Base-by-base conservation (phyloP, 169 alveolate genomes). In the Condylostoma magnum region DNA sequence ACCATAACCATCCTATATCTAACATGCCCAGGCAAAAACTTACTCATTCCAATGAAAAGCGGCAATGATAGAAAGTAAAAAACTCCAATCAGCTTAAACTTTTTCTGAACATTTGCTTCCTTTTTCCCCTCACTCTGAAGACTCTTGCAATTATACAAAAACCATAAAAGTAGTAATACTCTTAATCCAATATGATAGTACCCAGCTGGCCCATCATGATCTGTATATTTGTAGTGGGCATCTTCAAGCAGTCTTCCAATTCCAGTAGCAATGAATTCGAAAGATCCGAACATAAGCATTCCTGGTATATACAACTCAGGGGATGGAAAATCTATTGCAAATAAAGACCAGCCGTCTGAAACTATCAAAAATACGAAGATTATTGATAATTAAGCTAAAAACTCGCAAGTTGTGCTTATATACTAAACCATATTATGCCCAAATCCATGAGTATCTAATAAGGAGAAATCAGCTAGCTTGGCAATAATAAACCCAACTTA, bases 321-420 rank as follows among this genome's bases (percentile, higher is more conserved):
- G 1, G 56, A 36, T 15, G 71, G 71, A 3, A 60, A 60, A 18
- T 60, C 58, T 27, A n/a, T 33, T 22, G 10, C 36, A n/a, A 31
- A n/a, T 38, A 60, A 38, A 60, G 46, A 38, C 71, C 71, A 60
- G 22, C 71, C 71, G 12, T 60, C 46, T 38, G 71, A 52, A 15
- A 60, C 25, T 27, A 60, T 2, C 36, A 41, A 18, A 10, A 60
- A 41, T 27, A 60, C 18, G 27, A 41, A 12, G 12, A 60, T 60
- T 55, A 60, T 60, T n/a, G 43, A 22, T 38, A 36, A 60, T 10
- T 60, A n/a, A 15, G 46, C 10, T 8, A 60, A 22, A 33, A 60
- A 41, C 1, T 27, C 37, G 18, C 57, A 25, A 12, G 57, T 8
- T 22, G 12, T 38, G 10, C 71, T 55, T 38, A 60, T 22, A 18